Base-by-base conservation (phyloP, 192 early-diverging fungal species). In the Coemansia sp. region DNA sequence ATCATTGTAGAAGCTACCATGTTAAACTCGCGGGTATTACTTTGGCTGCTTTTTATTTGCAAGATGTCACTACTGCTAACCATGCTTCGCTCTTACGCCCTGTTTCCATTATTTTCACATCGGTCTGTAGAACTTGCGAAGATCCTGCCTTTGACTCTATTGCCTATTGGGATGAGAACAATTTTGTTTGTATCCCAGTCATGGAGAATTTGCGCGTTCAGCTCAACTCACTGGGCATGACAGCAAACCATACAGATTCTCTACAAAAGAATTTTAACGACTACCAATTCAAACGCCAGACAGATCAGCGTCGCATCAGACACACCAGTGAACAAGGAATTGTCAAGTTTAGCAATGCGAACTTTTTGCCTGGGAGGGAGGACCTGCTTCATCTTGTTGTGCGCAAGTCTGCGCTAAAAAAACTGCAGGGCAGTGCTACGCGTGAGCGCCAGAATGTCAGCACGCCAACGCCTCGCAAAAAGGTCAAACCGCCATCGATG, bases 231-330 rank as follows among this genome's bases (percentile, higher is more conserved):
- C 65, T 67, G 61, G 78, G 78, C n/a, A 81, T 81, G 78, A 72
- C 78, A 7, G 78, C 78, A 9, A 68, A 74, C 57, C 78, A 81
- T 57, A 67, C 70, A 23, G 78, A 81, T 52, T 81, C 78, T 33
- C 64, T 81, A 53, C 78, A 81, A 50, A 81, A 81, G 61, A 81
- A 81, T 57, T 81, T 81, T 50, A 81, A 81, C 67, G 78, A 81
- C 63, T 81, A 81, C 39, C 72, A 75, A 67, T 81, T 81, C 54
- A 68, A 72, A 30, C 73, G 78, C 25, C 67, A 59, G 57, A 81
- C 78, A 22, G 78, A 81, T 29, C 73, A 75, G 73, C 78, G 78
- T 23, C 78, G 78, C 64, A 71, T 72, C 20, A 73, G 78, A 53
- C 78, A 81, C 52, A 81, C 74, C 36, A 75, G 57, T 53, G 72